Percentiles rank a stretch among this genome's conserved stretches.
Evolutionary conservation across 2,329 filamentous ascomycete species (phyloP).

Genomic region (Nectriaceae sp.): DNA sequence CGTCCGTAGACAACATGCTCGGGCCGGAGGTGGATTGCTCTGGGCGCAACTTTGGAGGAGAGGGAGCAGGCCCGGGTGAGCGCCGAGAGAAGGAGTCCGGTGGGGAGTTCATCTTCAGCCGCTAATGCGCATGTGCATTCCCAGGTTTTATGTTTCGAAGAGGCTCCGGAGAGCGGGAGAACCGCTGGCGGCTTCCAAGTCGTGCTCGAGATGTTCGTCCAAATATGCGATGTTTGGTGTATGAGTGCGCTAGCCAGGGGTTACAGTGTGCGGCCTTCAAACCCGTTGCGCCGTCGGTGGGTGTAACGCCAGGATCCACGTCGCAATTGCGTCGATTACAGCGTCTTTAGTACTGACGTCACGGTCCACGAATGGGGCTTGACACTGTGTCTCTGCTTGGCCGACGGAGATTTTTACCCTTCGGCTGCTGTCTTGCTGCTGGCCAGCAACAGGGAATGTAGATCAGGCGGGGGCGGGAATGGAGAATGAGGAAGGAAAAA

Average conservation of each 20-base stretch:
- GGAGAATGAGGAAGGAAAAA: not conserved
- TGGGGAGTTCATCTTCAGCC: constrained; percentile 26
- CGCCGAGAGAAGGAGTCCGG: constrained; percentile 19
- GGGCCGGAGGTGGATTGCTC: not conserved
- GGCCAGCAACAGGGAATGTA: too few relatives aligned
- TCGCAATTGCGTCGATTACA: too few relatives aligned
- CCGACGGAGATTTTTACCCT: not conserved
- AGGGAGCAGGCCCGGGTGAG: constrained; percentile 1
- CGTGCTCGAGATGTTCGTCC: too few relatives aligned
- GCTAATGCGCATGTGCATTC: constrained; percentile 12
- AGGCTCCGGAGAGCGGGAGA: not conserved
- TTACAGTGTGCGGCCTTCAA: too few relatives aligned
- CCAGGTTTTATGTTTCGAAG: not conserved
- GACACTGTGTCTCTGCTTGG: not conserved
- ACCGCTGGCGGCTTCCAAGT: too few relatives aligned
- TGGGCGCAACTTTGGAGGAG: constrained; percentile 4
- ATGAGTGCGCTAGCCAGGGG: too few relatives aligned
- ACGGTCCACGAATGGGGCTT: constrained; percentile 1
- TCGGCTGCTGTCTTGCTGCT: too few relatives aligned
- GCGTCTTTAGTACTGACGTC: constrained; percentile 12
- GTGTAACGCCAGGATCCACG: too few relatives aligned
- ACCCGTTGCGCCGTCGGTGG: too few relatives aligned
- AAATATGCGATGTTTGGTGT: too few relatives aligned
- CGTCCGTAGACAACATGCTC: constrained; percentile 6
- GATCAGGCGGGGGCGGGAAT: too few relatives aligned